phyloP scores from a whole-genome alignment of 2,329 filamentous ascomycete species.

The Sphaceloma murrayae region DNA sequence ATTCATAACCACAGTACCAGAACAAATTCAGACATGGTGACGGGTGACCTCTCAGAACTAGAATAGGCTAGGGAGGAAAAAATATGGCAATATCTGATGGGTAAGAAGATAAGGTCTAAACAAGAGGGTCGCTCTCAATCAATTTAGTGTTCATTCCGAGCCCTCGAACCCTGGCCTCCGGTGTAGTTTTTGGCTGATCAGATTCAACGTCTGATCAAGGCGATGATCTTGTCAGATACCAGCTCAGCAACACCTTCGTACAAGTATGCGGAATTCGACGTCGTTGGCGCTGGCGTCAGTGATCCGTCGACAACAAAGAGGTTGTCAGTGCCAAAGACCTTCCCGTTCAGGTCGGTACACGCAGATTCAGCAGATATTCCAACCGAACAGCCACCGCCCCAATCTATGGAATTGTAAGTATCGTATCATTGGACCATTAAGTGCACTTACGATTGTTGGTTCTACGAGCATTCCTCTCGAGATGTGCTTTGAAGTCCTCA shows the following conservation, averaged over 20 bases:
- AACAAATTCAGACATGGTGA: no score
- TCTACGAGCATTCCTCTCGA: neutral
- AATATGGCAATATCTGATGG: no score
- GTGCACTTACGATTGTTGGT: constrained; percentile 3
- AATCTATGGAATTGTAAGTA: neutral
- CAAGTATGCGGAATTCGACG: constrained; percentile 14
- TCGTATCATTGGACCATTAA: neutral
- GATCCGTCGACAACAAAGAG: constrained; percentile 18
- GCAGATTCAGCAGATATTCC: neutral
- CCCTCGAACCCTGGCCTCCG: no score
- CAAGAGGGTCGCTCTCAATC: no score
- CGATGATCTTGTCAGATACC: constrained; percentile 4
- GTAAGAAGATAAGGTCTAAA: no score
- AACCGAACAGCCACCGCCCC: constrained; percentile 5
- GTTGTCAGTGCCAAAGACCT: constrained; percentile 19
- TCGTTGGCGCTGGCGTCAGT: constrained; percentile 17
- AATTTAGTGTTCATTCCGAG: no score
- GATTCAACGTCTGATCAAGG: neutral
- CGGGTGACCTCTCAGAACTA: no score
- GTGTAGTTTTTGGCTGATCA: no score
- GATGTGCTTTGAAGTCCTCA: neutral
- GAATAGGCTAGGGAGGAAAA: no score
- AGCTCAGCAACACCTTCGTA: constrained; percentile 11
- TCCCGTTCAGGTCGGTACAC: constrained; percentile 8
- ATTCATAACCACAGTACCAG: neutral